Evolutionary conservation across 1,139 yeast species (phyloP).

Genomic region (Chernovozyma sophiae-reginae): DNA sequence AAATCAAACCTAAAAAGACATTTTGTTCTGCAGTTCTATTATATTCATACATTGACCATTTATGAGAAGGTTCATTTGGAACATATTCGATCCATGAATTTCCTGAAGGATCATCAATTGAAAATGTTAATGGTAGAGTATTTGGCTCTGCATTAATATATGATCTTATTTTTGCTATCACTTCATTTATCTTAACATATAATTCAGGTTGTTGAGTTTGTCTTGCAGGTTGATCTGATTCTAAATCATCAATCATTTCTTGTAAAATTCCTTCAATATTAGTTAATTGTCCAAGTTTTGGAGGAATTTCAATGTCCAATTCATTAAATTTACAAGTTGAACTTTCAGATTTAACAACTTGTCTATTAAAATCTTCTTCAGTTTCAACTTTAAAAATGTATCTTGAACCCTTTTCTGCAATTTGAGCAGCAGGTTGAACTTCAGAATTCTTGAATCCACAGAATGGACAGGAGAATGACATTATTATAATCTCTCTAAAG

Average conservation of each 20-base stretch:
- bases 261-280: constrained; percentile 83
- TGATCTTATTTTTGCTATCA: constrained; percentile 56
- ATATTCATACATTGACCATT: constrained; percentile 86
- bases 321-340: constrained; percentile 81
- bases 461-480: constrained; percentile 96
- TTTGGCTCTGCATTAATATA: constrained; percentile 62
- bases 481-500: constrained; percentile 85
- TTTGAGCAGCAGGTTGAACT: constrained; percentile 88
- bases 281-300: constrained; percentile 89
- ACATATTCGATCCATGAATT: constrained; percentile 92
- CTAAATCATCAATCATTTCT: constrained; percentile 82
- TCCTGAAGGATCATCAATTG: constrained; percentile 92
- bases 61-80: constrained; percentile 86
- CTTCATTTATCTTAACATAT: constrained; percentile 68
- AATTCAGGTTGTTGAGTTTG: constrained; percentile 68
- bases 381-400: constrained; percentile 68
- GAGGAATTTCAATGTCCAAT: constrained; percentile 91
- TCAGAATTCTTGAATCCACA: constrained; percentile 91
- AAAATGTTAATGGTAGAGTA: constrained; percentile 73
- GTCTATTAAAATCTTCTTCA: constrained; percentile 78
- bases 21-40: constrained; percentile 86
- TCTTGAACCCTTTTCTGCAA: constrained; percentile 82
- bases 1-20: constrained; percentile 77
- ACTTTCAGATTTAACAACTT: constrained; percentile 86
- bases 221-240: constrained; percentile 77